Evolutionary conservation across 2,329 filamentous ascomycete species (phyloP).

Genomic region (Fusarium lyarnte): DNA sequence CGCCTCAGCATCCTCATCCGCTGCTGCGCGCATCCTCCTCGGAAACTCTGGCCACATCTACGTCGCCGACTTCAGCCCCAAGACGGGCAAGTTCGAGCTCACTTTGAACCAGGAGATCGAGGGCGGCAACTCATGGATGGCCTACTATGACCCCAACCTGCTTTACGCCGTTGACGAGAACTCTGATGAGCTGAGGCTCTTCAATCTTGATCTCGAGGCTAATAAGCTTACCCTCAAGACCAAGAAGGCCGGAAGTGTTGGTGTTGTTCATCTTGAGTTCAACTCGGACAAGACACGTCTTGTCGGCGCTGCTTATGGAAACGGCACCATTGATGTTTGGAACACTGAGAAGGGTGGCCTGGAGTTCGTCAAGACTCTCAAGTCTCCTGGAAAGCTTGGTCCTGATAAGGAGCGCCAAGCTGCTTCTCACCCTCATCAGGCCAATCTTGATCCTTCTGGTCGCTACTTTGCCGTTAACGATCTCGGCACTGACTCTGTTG

Average conservation of each 20-base stretch:
- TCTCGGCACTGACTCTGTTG: slow-evolving; percentile 59
- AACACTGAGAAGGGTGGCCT: slow-evolving; percentile 51
- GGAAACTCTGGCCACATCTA: slow-evolving; percentile 53
- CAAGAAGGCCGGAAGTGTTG: slow-evolving; percentile 49
- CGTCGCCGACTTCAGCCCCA: slow-evolving; percentile 50
- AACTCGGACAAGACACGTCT: slow-evolving; percentile 56
- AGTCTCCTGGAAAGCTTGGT: slow-evolving; percentile 47
- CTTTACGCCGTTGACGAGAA: slow-evolving; percentile 62
- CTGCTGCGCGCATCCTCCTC: slow-evolving; percentile 50
- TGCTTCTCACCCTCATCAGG: slow-evolving; percentile 57
- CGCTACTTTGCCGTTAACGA: slow-evolving; percentile 60
- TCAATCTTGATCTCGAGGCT: slow-evolving; percentile 48
- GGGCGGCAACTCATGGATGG: slow-evolving; percentile 59
- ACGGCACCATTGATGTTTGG: slow-evolving; percentile 57
- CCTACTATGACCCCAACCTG: slow-evolving; percentile 50
- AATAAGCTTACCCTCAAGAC: slow-evolving; percentile 45
- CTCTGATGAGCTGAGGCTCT: slow-evolving; percentile 51
- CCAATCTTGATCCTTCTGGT: slow-evolving; percentile 58
- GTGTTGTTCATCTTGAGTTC: slow-evolving; percentile 60
- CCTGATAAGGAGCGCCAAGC: slow-evolving; percentile 48
- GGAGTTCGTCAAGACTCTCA: slow-evolving; percentile 52
- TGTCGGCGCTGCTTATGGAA: slow-evolving; percentile 55
- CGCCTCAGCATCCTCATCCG: slow-evolving; percentile 7
- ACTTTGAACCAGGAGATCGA: slow-evolving; percentile 46
- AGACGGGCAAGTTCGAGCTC: slow-evolving; percentile 52